Evolutionary conservation across 2,329 filamentous ascomycete genomes (phyloP).

Genomic region (Emergomyces pasteurianus): DNA sequence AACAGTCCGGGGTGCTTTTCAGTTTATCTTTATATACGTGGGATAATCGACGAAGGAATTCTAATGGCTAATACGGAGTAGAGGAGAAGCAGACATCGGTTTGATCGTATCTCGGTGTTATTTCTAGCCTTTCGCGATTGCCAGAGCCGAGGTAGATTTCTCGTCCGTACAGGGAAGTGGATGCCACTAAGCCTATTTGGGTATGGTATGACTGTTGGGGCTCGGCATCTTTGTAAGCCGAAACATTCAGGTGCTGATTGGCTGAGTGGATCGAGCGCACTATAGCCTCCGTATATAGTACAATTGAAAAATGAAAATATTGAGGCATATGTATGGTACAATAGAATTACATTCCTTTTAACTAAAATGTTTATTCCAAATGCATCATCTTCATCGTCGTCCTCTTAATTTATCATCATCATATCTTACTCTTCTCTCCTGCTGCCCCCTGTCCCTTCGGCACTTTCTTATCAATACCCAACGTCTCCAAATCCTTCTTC

Average conservation of each 20-base stretch:
- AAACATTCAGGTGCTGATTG: neutral
- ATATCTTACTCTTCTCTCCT: conserved; percentile 28
- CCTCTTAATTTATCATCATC: neutral
- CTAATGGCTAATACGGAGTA: neutral
- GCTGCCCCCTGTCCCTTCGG: conserved; percentile 44
- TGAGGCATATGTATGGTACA: neutral
- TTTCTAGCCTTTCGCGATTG: neutral
- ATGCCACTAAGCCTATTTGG: neutral
- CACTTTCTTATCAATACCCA: conserved; percentile 66
- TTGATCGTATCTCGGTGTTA: neutral
- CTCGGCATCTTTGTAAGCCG: neutral
- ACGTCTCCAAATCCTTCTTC: conserved; percentile 70
- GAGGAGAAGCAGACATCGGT: neutral
- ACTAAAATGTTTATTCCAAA: neutral
- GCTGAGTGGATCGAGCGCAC: no score
- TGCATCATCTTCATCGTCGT: neutral
- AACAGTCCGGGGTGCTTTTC: neutral
- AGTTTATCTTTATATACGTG: neutral
- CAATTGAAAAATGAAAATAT: no score
- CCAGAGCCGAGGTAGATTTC: conserved; percentile 1
- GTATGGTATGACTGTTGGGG: neutral
- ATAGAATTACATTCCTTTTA: neutral
- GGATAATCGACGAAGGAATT: neutral
- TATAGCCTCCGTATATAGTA: no score
- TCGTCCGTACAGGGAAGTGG: neutral